Evolutionary conservation across 768 basidiomycete genomes (phyloP).

Genomic region (Mycena galopus): DNA sequence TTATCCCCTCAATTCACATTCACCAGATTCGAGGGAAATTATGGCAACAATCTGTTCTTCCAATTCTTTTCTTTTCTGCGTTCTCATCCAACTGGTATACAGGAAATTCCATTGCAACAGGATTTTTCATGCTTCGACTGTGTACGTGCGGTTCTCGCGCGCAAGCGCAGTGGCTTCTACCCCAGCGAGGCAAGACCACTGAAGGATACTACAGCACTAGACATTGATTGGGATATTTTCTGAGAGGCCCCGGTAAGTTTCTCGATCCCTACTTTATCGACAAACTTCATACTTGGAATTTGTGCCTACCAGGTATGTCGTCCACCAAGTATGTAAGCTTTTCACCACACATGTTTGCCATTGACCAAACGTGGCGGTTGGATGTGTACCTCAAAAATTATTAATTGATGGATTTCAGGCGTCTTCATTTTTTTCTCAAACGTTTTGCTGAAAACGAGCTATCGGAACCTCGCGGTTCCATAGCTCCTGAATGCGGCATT

Average conservation of each 20-base stretch:
- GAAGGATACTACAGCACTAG: not conserved
- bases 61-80: not conserved
- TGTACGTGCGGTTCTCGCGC: not conserved
- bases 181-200: not conserved
- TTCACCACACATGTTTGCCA: not conserved
- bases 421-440: not conserved
- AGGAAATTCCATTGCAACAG: not conserved
- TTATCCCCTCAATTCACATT: not conserved
- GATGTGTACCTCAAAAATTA: not conserved
- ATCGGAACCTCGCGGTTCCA: not conserved
- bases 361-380: not conserved
- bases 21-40: not conserved
- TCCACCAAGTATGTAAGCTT: not conserved
- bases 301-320: not conserved
- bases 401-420: not conserved
- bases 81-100: conserved; percentile 1
- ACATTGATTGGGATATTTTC: not conserved
- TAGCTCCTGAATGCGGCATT: not conserved
- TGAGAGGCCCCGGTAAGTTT: not conserved
- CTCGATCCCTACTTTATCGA: not conserved
- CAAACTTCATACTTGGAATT: not conserved
- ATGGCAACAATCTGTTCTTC: not conserved
- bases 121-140: too few relatives aligned
- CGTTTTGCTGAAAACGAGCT: not conserved
- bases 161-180: not conserved